Evolutionary conservation across 1,139 yeast species (phyloP).

Genomic region (Geotrichum bryndzae): DNA sequence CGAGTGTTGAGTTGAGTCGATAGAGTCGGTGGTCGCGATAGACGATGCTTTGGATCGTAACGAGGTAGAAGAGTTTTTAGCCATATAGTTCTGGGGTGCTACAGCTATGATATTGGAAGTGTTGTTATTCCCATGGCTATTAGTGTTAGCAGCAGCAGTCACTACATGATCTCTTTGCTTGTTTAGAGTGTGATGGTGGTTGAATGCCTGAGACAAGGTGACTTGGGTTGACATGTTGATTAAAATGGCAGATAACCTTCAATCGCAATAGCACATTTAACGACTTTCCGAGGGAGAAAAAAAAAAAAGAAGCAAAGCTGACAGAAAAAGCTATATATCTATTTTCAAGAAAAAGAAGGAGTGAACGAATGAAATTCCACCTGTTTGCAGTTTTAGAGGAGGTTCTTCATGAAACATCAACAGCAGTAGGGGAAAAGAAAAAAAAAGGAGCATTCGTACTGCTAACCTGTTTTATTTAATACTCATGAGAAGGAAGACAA

Average conservation of each 20-base stretch:
- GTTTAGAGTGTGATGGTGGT: slow-evolving; percentile 5
- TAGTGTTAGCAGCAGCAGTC: background rate
- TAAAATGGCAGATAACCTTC: background rate
- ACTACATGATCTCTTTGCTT: background rate
- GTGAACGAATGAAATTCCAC: background rate
- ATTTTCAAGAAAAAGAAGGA: background rate
- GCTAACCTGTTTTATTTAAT: too few species aligned
- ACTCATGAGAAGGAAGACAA: too few species aligned
- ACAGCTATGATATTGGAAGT: background rate
- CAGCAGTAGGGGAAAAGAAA: background rate
- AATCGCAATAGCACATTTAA: background rate
- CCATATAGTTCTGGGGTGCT: background rate
- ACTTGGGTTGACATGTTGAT: background rate
- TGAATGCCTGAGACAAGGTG: slow-evolving; percentile 5
- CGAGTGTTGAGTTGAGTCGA: background rate
- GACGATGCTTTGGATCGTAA: background rate
- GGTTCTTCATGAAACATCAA: background rate
- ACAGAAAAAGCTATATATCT: background rate
- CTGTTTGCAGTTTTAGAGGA: background rate
- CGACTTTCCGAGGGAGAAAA: background rate
- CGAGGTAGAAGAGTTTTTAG: background rate
- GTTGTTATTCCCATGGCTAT: background rate
- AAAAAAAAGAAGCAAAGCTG: background rate
- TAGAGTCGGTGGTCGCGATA: background rate
- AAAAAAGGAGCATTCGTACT: background rate